Base-by-base conservation (phyloP, 108 stramenopile genomes). In the Licmophora abbreviata region DNA sequence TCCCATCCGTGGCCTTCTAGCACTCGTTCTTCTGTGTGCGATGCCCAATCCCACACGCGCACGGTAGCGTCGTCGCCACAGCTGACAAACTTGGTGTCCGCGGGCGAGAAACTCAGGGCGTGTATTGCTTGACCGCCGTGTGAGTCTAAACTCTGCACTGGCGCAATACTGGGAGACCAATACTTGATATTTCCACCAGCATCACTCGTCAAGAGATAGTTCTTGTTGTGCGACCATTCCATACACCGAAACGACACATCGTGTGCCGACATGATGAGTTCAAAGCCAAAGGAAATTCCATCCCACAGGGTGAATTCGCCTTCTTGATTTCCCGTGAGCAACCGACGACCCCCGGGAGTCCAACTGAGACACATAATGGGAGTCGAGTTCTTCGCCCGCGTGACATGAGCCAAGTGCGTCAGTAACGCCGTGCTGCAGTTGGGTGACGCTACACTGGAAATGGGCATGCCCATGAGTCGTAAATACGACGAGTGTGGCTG, bases 1-100 rank as follows among this genome's bases (percentile, higher is more conserved):
- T 97, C 96, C 92, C 93, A 95, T 23, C 93, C 93, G 59, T 97
- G 96, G 25, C 94, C 96, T 51, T 92, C 85, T 37, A 97, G 53
- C 4, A 76, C 63, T 35, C 85, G 54, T 56, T 92, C 92, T 55
- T 93, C 84, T 1, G 66, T 53, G 40, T 63, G 64, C 0, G 69
- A 54, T 26, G 81, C 86, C 88, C 93, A 97, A 64, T 97, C 96
- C 87, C 88, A 97, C 24, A 97, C 60, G 21, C 91, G 65, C n/a
- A 95, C 88, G 2, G 88, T 82, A 3, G 87, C 76, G 73, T 97
- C 96, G 58, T 97, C 96, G 2, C 92, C 88, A 67, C 90, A 93
- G 25, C 79, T 79, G 3, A 81, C 92, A 65, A 96, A 98, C 61
- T 96, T 96, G 33, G 89, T 85, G 64, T 96, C 95, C 24, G 70